These are phyloP conservation scores for Alternaria sp. DNA, from an alignment of 2,329 filamentous ascomycete species.

Conservation along the genomic window DNA sequence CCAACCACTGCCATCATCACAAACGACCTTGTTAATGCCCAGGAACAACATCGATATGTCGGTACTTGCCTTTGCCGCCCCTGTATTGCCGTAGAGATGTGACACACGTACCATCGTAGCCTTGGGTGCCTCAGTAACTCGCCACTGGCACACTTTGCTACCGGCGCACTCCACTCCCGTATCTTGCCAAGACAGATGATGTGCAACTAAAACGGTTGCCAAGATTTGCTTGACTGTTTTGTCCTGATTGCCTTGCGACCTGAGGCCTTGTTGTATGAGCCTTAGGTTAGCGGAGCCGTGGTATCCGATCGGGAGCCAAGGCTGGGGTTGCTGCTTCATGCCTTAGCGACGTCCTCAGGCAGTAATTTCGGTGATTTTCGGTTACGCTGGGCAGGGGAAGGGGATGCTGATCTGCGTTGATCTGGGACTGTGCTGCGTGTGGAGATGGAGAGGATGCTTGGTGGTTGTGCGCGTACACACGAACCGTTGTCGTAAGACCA, in stretches of 20 bases:
- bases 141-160: constrained; percentile 6
- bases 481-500: background rate
- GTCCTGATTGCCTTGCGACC: constrained; percentile 12
- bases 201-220: constrained; percentile 31
- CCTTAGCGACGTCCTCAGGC: constrained; percentile 5
- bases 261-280: constrained; percentile 22
- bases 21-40: background rate
- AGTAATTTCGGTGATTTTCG: constrained; percentile 8
- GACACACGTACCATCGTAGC: constrained; percentile 19
- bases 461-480: background rate
- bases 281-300: constrained; percentile 23
- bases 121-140: background rate
- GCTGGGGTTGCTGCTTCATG: constrained; percentile 11
- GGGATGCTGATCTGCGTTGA: background rate
- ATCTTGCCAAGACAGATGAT: constrained; percentile 32
- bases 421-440: background rate
- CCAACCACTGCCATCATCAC: constrained; percentile 4
- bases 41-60: constrained; percentile 5
- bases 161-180: constrained; percentile 26
- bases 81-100: constrained; percentile 17
- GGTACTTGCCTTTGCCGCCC: constrained; percentile 14
- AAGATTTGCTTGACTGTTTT: constrained; percentile 35
- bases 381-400: background rate
- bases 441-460: background rate
- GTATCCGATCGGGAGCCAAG: constrained; percentile 29